Evolutionary conservation across 2,329 filamentous ascomycete genomes (phyloP).

Genomic region (Colletotrichum melonis): DNA sequence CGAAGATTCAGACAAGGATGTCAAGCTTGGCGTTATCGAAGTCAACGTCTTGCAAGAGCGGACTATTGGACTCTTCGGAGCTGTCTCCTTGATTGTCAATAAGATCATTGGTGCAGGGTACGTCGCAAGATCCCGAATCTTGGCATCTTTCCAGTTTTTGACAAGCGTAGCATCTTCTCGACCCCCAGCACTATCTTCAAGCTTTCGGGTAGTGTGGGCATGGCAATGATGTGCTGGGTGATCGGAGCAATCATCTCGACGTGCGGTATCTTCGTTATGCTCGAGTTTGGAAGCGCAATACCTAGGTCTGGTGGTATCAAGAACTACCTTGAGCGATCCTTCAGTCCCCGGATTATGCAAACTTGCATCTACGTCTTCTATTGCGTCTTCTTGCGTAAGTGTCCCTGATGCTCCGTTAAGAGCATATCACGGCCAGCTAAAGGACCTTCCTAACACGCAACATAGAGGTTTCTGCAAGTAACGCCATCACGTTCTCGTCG

Average conservation of each 20-base stretch:
- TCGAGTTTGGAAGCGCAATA: slow-evolving; percentile 40
- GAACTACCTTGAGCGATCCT: slow-evolving; percentile 41
- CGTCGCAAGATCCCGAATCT: not conserved
- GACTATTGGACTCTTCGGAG: slow-evolving; percentile 39
- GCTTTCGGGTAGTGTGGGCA: slow-evolving; percentile 39
- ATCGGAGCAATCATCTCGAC: slow-evolving; percentile 39
- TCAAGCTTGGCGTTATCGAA: slow-evolving; percentile 19
- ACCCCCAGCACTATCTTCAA: slow-evolving; percentile 39
- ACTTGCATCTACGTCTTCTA: slow-evolving; percentile 40
- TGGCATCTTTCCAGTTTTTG: not conserved
- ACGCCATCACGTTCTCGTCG: slow-evolving; percentile 29
- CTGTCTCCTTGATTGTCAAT: slow-evolving; percentile 39
- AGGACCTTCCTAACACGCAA: not conserved
- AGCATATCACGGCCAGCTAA: not conserved
- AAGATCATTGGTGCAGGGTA: slow-evolving; percentile 41
- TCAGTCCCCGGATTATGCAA: slow-evolving; percentile 37
- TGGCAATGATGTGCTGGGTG: slow-evolving; percentile 41
- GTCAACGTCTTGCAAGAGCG: slow-evolving; percentile 34
- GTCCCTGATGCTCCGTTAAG: not conserved
- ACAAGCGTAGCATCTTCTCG: slow-evolving; percentile 38
- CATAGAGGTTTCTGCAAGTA: slow-evolving; percentile 31
- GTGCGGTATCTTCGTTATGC: slow-evolving; percentile 39
- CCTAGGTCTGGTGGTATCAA: slow-evolving; percentile 39
- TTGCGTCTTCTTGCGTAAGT: slow-evolving; percentile 38
- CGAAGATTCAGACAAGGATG: slow-evolving; percentile 17